A percentile compares a stretch with the other conserved stretches of the same genome.
Evolutionary conservation across 1,284 basidiomycete species (phyloP).

Genomic region (Mycosarcoma maydis): DNA sequence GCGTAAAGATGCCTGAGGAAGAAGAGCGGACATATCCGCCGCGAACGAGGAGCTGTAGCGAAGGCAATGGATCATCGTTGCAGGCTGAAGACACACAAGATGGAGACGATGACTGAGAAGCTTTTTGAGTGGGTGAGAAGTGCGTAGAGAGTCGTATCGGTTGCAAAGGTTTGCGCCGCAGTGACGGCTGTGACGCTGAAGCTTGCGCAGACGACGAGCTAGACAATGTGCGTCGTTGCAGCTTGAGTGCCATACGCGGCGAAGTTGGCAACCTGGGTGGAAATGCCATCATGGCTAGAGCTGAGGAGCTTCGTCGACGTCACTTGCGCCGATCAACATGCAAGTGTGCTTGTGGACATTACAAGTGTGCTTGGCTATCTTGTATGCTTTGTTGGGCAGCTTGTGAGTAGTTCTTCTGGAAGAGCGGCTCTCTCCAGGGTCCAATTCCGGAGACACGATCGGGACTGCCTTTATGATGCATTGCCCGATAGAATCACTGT

Average conservation of each 20-base stretch:
- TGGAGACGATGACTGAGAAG: slow-evolving; percentile 10
- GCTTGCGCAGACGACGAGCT: background rate
- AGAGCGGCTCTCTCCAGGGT: background rate
- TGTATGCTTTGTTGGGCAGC: too few relatives aligned
- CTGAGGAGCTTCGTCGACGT: too few relatives aligned
- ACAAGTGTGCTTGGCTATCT: too few relatives aligned
- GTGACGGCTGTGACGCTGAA: background rate
- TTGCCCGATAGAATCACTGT: too few relatives aligned
- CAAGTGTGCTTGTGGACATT: too few relatives aligned
- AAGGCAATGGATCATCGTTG: slow-evolving; percentile 22
- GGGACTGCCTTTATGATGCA: too few relatives aligned
- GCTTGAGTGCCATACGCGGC: background rate
- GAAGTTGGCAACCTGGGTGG: background rate
- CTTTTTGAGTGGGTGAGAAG: slow-evolving; percentile 35
- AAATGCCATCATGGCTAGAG: too few relatives aligned
- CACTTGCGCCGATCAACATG: background rate
- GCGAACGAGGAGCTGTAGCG: slow-evolving; percentile 52
- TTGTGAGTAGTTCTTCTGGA: too few relatives aligned
- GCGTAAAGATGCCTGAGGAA: slow-evolving; percentile 66
- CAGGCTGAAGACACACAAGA: background rate
- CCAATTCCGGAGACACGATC: background rate
- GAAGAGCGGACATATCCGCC: slow-evolving; percentile 66
- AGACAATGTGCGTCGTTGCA: slow-evolving; percentile 3
- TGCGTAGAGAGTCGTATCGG: slow-evolving; percentile 28
- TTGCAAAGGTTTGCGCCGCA: background rate